phyloP scores from a whole-genome alignment of 2,329 filamentous ascomycete species.

The Cyphellophora attinorum region DNA sequence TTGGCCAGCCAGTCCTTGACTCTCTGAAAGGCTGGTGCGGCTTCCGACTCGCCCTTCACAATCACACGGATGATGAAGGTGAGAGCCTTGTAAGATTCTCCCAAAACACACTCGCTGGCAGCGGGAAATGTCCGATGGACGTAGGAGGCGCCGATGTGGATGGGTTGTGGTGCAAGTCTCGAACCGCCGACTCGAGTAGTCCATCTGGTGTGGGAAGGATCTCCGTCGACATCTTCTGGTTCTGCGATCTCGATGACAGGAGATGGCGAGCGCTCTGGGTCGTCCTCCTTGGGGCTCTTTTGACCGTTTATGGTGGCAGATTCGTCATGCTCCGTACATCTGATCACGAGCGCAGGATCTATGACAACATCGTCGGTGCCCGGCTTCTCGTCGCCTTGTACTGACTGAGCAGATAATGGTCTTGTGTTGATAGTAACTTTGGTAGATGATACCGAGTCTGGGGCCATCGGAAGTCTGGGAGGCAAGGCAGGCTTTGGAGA shows the following conservation, averaged over 20 bases:
- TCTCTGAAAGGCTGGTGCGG: conserved; percentile 22
- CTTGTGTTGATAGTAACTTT: conserved; percentile 38
- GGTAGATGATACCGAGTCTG: conserved; percentile 25
- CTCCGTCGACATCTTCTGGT: conserved; percentile 38
- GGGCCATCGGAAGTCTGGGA: conserved; percentile 14
- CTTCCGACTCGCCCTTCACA: conserved; percentile 9
- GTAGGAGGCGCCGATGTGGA: conserved; percentile 7
- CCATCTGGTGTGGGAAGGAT: conserved; percentile 36
- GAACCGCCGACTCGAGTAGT: conserved; percentile 24
- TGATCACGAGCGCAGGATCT: conserved; percentile 11
- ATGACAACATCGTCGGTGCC: conserved; percentile 7
- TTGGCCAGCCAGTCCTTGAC: conserved; percentile 34
- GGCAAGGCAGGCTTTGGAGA: conserved; percentile 8
- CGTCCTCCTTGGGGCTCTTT: conserved; percentile 21
- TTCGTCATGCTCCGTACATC: conserved; percentile 3
- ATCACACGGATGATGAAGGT: conserved; percentile 10
- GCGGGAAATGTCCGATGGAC: conserved; percentile 15
- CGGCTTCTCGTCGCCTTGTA: conserved; percentile 7
- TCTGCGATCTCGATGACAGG: conserved; percentile 41
- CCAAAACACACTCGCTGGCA: conserved; percentile 7
- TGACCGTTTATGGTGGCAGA: conserved; percentile 2
- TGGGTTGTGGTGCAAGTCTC: not conserved
- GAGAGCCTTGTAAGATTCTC: conserved; percentile 10
- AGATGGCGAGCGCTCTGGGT: conserved; percentile 35
- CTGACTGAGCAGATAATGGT: conserved; percentile 17